Base-by-base conservation (phyloP, 2,329 filamentous ascomycete genomes). In the Emydomyces testavorans region DNA sequence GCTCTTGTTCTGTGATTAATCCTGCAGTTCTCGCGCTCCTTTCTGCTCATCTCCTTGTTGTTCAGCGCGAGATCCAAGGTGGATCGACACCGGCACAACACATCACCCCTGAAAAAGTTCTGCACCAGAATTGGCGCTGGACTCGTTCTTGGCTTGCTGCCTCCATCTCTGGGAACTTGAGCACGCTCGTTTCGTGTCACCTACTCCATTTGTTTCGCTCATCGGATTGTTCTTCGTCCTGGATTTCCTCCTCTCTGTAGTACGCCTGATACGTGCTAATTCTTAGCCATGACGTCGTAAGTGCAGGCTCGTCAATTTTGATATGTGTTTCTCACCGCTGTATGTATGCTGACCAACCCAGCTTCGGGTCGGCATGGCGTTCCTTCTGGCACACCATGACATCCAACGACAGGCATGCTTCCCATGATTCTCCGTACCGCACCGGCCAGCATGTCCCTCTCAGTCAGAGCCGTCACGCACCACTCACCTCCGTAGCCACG, bases 341-440 rank as follows among this genome's bases (percentile, higher is more conserved):
- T 4, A 13, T 35, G 18, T 26, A 10, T 5, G 16, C 46, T 48
- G 34, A 48, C 28, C 10, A 10, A 8, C 16, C 35, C 56, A 82
- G 82, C 60, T 67, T 90, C 62, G 76, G 79, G 58, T 76, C 76
- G 58, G 79, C 83, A 68, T 84, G 92, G 69, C 84, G 84, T 69
- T 85, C 84, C 53, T 90, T 98, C 71, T 98, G 92, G 92, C 92
- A 96, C 75, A 80, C 84, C 58, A 92, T 84, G 76, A 83, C 79
- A 64, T 82, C 79, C 54, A 76, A 81, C 60, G 76, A 80, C 71
- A 94, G 92, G 53, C 80, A 98, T 72, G 94, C 92, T 54, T 83
- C 81, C 53, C 85, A 83, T 73, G 86, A 98, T 70, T 94, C 90
- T 51, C 89, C 92, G 43, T 93, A 94, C 70, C 82, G 89, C 63